These are phyloP conservation scores for Bipolaris cookei DNA, from an alignment of 2,329 filamentous ascomycete species.

Conservation along the genomic window DNA sequence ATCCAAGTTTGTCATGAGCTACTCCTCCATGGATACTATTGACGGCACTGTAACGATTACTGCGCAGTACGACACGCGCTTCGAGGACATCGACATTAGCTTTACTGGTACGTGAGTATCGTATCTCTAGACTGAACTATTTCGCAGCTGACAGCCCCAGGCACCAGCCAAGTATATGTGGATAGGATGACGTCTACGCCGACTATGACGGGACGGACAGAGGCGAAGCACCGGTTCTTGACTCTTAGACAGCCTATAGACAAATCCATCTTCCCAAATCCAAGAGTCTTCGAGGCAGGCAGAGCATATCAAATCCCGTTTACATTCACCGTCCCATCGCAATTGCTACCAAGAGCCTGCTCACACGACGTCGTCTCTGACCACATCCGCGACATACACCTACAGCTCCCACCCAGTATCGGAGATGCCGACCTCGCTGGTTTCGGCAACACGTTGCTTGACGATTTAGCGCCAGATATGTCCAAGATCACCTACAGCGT, in stretches of 20 bases:
- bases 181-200: constrained; percentile 61
- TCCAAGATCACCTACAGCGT: constrained; percentile 65
- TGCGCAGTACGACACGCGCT: constrained; percentile 59
- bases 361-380: constrained; percentile 59
- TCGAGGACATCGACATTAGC: constrained; percentile 65
- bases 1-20: constrained; percentile 53
- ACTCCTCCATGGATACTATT: constrained; percentile 64
- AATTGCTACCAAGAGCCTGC: constrained; percentile 66
- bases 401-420: constrained; percentile 66
- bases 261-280: constrained; percentile 59
- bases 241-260: constrained; percentile 67
- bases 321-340: constrained; percentile 67
- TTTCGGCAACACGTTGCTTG: constrained; percentile 58
- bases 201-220: constrained; percentile 60
- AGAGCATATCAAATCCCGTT: constrained; percentile 66
- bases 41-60: constrained; percentile 61
- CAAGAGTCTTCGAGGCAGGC: constrained; percentile 61
- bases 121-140: not conserved
- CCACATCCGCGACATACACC: constrained; percentile 62
- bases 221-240: constrained; percentile 66
- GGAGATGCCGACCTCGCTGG: constrained; percentile 63
- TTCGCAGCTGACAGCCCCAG: constrained; percentile 43
- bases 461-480: constrained; percentile 70
- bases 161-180: constrained; percentile 59
- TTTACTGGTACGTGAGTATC: constrained; percentile 57